These are phyloP conservation scores for Colletotrichum zoysiae DNA, from an alignment of 2,329 filamentous ascomycete genomes.

Conservation along the genomic window DNA sequence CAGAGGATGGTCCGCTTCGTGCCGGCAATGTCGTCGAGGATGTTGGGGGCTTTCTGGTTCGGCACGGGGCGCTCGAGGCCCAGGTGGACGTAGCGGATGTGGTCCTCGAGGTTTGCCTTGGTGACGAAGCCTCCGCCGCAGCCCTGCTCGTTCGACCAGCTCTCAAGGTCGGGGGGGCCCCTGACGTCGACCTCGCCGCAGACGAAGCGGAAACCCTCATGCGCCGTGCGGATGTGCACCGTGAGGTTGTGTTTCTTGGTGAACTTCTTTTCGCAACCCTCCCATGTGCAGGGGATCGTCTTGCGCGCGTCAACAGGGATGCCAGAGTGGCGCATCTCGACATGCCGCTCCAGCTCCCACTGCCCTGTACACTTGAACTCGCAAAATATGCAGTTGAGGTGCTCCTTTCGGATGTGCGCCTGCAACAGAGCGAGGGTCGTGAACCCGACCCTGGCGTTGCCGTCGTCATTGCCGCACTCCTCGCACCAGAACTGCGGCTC, in stretches of 20 bases:
- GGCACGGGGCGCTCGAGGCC: slow-evolving; percentile 62
- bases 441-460: slow-evolving; percentile 69
- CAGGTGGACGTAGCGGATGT: slow-evolving; percentile 86
- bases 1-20: slow-evolving; percentile 60
- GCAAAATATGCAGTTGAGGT: slow-evolving; percentile 83
- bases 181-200: slow-evolving; percentile 78
- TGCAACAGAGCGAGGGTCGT: slow-evolving; percentile 78
- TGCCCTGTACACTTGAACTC: slow-evolving; percentile 75
- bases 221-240: slow-evolving; percentile 81
- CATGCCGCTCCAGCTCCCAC: slow-evolving; percentile 78
- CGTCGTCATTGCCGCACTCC: slow-evolving; percentile 69
- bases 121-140: slow-evolving; percentile 83
- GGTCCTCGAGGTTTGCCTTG: slow-evolving; percentile 84
- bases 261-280: slow-evolving; percentile 81
- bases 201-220: slow-evolving; percentile 82
- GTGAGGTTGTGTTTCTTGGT: slow-evolving; percentile 87
- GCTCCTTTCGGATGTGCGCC: slow-evolving; percentile 78
- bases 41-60: slow-evolving; percentile 42
- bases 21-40: slow-evolving; percentile 60
- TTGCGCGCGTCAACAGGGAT: slow-evolving; percentile 72
- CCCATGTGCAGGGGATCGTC: slow-evolving; percentile 74
- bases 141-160: slow-evolving; percentile 75
- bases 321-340: slow-evolving; percentile 81
- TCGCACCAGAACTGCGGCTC: slow-evolving; percentile 81
- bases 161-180: slow-evolving; percentile 66